Evolutionary conservation across 2,329 filamentous ascomycete genomes (phyloP).

Genomic region (Madurella mycetomatis): DNA sequence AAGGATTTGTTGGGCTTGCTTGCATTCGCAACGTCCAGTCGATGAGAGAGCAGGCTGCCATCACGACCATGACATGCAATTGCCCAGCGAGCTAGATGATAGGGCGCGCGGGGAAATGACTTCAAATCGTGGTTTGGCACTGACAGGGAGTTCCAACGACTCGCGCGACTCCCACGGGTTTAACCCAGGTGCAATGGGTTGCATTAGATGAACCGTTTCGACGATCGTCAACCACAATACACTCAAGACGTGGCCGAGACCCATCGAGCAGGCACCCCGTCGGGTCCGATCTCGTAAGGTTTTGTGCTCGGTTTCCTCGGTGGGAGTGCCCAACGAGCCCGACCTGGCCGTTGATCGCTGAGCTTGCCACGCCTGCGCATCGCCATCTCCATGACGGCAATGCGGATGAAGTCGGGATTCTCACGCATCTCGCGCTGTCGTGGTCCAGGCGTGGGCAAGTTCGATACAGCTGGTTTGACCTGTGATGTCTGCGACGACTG

Average conservation of each 20-base stretch:
- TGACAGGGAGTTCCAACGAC: too few relatives aligned
- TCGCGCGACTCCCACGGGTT: too few relatives aligned
- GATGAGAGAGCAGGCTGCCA: too few relatives aligned
- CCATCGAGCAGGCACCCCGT: constrained; percentile 59
- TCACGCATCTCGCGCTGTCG: constrained; percentile 65
- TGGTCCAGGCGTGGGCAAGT: constrained; percentile 38
- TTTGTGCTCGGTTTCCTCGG: constrained; percentile 53
- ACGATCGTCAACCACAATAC: too few relatives aligned
- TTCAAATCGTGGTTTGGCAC: too few relatives aligned
- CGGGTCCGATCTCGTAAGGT: constrained; percentile 52
- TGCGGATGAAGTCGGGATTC: constrained; percentile 66
- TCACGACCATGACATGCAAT: not conserved
- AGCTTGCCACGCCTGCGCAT: constrained; percentile 65
- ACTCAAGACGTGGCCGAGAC: constrained; percentile 34
- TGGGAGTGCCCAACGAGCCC: constrained; percentile 64
- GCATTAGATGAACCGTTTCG: not conserved
- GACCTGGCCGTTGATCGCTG: constrained; percentile 60
- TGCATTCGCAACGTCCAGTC: too few relatives aligned
- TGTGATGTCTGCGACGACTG: constrained; percentile 29
- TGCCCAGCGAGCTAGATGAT: not conserved
- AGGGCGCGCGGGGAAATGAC: too few relatives aligned
- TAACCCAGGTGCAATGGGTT: not conserved
- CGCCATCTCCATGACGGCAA: constrained; percentile 68
- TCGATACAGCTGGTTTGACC: constrained; percentile 25
- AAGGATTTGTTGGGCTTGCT: too few relatives aligned